Conservation (phyloP, 306 rosid genomes). For the Morella rubra region DNA sequence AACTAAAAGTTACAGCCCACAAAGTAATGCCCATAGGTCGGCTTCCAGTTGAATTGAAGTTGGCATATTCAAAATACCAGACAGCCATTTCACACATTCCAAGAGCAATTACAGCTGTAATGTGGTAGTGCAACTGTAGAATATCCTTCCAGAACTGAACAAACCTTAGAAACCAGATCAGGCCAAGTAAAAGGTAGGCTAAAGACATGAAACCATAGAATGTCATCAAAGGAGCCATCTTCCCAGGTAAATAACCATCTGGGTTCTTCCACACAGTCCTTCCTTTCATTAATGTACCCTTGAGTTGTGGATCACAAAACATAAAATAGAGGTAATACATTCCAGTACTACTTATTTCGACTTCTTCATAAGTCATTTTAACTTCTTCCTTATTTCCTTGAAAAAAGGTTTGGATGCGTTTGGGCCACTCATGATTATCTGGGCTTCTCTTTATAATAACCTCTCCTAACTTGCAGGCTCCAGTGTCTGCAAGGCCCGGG, state of each 20-base stretch:
- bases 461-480: conserved; percentile 63
- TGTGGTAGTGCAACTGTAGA: conserved; percentile 78
- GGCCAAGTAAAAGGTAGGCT: conserved; percentile 75
- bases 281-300: conserved; percentile 71
- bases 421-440: conserved; percentile 49
- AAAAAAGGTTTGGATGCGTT: conserved; percentile 63
- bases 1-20: conserved; percentile 87
- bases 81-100: conserved; percentile 98
- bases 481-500: conserved; percentile 36
- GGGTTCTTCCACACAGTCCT: conserved; percentile 91
- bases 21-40: conserved; percentile 92
- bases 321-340: conserved; percentile 93
- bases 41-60: conserved; percentile 78
- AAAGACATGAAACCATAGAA: conserved; percentile 80
- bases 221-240: conserved; percentile 86
- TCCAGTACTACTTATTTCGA: conserved; percentile 61
- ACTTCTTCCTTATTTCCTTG: conserved; percentile 44
- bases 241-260: conserved; percentile 80
- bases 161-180: conserved; percentile 80
- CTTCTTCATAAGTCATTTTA: conserved; percentile 31
- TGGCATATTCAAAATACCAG: conserved; percentile 91
- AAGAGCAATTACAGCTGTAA: conserved; percentile 81
- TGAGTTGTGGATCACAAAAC: conserved; percentile 66
- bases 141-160: conserved; percentile 82
- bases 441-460: conserved; percentile 60